Evolutionary conservation across 257 asterid genomes (phyloP).

Genomic region (Solanum sparsipilum): DNA sequence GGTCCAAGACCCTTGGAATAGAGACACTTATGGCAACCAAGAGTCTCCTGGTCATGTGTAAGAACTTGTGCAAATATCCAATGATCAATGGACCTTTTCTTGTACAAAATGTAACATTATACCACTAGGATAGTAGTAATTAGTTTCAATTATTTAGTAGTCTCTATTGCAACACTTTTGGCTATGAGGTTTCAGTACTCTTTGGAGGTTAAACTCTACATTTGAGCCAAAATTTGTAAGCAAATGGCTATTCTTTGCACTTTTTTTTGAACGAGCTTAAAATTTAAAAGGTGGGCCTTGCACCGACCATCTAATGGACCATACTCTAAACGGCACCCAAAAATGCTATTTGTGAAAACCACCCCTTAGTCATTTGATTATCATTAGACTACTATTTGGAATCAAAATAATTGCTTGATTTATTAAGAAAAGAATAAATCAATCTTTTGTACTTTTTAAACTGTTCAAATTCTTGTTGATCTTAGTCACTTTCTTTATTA

Average conservation of each 20-base stretch:
- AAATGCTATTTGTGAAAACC: not conserved
- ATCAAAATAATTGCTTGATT: too few species aligned
- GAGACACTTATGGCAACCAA: conserved; percentile 33
- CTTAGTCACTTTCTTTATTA: not conserved
- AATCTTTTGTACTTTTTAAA: not conserved
- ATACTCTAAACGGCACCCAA: not conserved
- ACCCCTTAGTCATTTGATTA: not conserved
- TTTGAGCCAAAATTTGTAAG: not conserved
- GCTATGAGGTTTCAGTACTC: not conserved
- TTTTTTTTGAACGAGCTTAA: not conserved
- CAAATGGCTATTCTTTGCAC: not conserved
- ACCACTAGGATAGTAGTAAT: not conserved
- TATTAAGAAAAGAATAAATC: not conserved
- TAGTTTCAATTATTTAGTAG: not conserved
- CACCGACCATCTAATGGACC: not conserved
- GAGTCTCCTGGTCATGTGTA: conserved; percentile 34
- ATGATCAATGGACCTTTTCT: not conserved
- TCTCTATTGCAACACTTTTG: not conserved
- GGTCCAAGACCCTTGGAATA: conserved; percentile 48
- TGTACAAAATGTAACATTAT: conserved; percentile 2
- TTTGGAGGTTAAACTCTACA: not conserved
- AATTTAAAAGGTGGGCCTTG: not conserved
- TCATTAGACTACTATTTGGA: not conserved
- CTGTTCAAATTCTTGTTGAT: not conserved
- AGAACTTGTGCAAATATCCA: not conserved